Evolutionary conservation across 306 rosid genomes (phyloP).

Genomic region (Canavalia gladiata): DNA sequence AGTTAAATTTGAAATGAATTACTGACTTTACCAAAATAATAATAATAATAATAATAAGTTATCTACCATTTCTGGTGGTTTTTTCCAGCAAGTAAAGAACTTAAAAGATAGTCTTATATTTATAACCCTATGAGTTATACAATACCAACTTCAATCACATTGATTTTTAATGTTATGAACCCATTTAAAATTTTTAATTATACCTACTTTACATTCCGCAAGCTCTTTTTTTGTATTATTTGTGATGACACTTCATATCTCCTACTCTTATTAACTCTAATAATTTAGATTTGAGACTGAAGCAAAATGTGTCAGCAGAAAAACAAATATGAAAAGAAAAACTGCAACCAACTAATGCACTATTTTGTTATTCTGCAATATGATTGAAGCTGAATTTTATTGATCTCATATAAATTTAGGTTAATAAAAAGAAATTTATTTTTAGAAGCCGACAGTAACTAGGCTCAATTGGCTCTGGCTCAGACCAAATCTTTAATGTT

Average conservation of each 20-base stretch:
- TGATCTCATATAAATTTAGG: neutral
- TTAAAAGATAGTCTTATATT: neutral
- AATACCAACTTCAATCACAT: constrained; percentile 24
- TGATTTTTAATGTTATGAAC: constrained; percentile 40
- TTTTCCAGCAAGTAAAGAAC: neutral
- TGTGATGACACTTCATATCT: neutral
- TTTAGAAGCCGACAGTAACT: constrained; percentile 27
- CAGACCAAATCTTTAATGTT: neutral
- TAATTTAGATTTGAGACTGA: constrained; percentile 43
- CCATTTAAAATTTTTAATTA: neutral
- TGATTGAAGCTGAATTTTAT: neutral
- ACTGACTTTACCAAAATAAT: neutral
- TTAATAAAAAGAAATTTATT: neutral
- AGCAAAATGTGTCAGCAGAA: constrained; percentile 53
- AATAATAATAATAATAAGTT: neutral
- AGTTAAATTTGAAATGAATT: neutral
- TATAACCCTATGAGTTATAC: neutral
- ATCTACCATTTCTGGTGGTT: neutral
- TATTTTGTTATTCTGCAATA: constrained; percentile 23
- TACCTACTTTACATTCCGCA: neutral
- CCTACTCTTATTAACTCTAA: neutral
- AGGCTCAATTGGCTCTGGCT: neutral
- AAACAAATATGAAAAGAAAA: constrained; percentile 23
- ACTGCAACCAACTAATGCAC: constrained; percentile 29
- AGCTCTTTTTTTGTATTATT: constrained; percentile 19